Conservation (phyloP, 805 yeast species). For the Sugiyamaella chiloensis region DNA sequence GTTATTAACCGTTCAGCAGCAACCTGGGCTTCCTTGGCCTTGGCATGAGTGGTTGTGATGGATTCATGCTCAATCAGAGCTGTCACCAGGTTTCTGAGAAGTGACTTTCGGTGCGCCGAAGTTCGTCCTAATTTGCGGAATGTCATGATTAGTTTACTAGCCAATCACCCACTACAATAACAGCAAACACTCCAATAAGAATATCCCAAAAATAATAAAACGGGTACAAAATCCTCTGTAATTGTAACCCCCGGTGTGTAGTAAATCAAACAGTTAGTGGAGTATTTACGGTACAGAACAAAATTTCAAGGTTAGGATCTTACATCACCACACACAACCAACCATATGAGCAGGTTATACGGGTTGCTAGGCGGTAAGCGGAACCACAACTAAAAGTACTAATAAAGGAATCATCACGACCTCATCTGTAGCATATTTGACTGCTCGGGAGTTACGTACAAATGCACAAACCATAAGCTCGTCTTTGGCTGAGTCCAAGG, state of each 20-base stretch:
- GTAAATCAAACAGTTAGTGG: background rate
- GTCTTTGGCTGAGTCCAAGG: constrained; percentile 47
- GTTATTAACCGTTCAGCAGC: constrained; percentile 62
- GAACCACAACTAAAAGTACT: no score
- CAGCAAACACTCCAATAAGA: background rate
- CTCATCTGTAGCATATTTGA: constrained; percentile 53
- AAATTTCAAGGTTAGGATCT: constrained; percentile 4
- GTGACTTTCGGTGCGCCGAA: constrained; percentile 51
- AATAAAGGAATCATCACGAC: constrained; percentile 55
- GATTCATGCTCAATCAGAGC: constrained; percentile 68
- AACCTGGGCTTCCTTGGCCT: constrained; percentile 67
- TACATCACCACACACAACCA: background rate
- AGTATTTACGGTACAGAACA: no score
- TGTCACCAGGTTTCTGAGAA: constrained; percentile 62
- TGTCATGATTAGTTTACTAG: constrained; percentile 22
- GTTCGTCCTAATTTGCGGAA: constrained; percentile 38
- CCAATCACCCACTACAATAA: background rate
- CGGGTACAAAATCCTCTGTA: no score
- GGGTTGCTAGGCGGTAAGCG: constrained; percentile 53
- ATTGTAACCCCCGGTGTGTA: background rate
- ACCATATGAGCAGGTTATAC: constrained; percentile 33
- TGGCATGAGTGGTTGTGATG: constrained; percentile 68
- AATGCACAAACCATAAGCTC: constrained; percentile 47
- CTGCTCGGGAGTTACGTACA: constrained; percentile 52
- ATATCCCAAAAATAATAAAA: background rate